phyloP scores from a whole-genome alignment of 2,329 filamentous ascomycete genomes.

The Alternaria ethzedia region DNA sequence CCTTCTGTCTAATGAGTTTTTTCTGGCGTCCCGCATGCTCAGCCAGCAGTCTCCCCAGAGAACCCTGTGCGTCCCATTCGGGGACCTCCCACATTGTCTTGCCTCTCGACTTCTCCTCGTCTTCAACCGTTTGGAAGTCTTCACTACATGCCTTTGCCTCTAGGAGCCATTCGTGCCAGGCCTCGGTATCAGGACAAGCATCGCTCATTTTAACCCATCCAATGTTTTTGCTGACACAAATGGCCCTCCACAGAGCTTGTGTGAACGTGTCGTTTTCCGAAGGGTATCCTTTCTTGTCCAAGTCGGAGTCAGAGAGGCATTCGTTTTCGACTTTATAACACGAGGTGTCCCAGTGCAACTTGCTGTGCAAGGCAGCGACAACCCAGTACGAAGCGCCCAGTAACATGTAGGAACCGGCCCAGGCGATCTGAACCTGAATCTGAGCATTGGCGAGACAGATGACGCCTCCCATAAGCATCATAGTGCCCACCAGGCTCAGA shows the following conservation, averaged over 20 bases:
- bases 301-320: constrained; percentile 43
- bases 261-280: constrained; percentile 52
- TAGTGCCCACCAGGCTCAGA: constrained; percentile 57
- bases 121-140: constrained; percentile 19
- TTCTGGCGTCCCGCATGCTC: constrained; percentile 25
- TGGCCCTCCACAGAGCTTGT: constrained; percentile 57
- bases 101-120: constrained; percentile 10
- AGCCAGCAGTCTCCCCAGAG: constrained; percentile 26
- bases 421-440: constrained; percentile 56
- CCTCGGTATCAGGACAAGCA: constrained; percentile 50
- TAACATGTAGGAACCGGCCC: constrained; percentile 58
- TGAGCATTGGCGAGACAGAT: constrained; percentile 59
- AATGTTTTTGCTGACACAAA: constrained; percentile 53
- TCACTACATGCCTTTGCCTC: constrained; percentile 38
- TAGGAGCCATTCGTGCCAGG: constrained; percentile 52
- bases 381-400: constrained; percentile 60
- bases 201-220: constrained; percentile 52
- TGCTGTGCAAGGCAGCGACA: constrained; percentile 56
- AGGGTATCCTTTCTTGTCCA: constrained; percentile 39
- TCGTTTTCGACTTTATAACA: constrained; percentile 52
- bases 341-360: constrained; percentile 57
- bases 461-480: constrained; percentile 61
- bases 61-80: constrained; percentile 40
- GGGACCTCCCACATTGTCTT: constrained; percentile 43
- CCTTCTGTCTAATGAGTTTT: constrained; percentile 15